These are phyloP conservation scores for Metschnikowia hibisci DNA, from an alignment of 805 yeast genomes.

Conservation along the genomic window DNA sequence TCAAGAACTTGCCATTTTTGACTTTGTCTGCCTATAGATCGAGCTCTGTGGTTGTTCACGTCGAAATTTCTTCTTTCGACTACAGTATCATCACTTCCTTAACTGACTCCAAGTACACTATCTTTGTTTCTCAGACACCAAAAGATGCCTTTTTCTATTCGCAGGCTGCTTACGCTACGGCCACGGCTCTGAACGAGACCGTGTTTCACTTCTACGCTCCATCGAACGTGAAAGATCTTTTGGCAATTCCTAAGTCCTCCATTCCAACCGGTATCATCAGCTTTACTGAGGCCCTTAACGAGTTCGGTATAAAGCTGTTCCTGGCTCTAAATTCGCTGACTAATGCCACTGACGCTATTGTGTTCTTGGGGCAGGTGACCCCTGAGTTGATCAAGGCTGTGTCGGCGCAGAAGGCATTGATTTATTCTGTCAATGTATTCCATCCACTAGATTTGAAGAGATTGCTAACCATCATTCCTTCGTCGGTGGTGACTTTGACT, in stretches of 20 bases:
- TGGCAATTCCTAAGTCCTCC: neutral
- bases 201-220: slow-evolving; percentile 68
- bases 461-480: slow-evolving; percentile 50
- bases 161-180: slow-evolving; percentile 54
- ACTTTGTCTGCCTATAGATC: slow-evolving; percentile 33
- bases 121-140: slow-evolving; percentile 62
- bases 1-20: slow-evolving; percentile 60
- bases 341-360: slow-evolving; percentile 47
- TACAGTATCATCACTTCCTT: slow-evolving; percentile 66
- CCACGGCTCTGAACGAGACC: slow-evolving; percentile 47
- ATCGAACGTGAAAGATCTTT: slow-evolving; percentile 17
- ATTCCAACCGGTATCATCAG: slow-evolving; percentile 4
- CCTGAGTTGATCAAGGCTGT: slow-evolving; percentile 41
- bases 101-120: slow-evolving; percentile 62
- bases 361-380: slow-evolving; percentile 60
- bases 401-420: slow-evolving; percentile 36
- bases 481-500: slow-evolving; percentile 51
- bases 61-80: slow-evolving; percentile 56
- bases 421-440: slow-evolving; percentile 59
- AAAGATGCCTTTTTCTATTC: slow-evolving; percentile 53
- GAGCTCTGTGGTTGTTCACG: slow-evolving; percentile 54
- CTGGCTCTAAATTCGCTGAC: slow-evolving; percentile 24
- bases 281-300: slow-evolving; percentile 22
- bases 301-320: slow-evolving; percentile 29
- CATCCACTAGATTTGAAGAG: slow-evolving; percentile 66